Evolutionary conservation across 768 basidiomycete genomes (phyloP), one percentile per base, ranked within the genome.

Genomic region (Mycena olivaceomarginata): DNA sequence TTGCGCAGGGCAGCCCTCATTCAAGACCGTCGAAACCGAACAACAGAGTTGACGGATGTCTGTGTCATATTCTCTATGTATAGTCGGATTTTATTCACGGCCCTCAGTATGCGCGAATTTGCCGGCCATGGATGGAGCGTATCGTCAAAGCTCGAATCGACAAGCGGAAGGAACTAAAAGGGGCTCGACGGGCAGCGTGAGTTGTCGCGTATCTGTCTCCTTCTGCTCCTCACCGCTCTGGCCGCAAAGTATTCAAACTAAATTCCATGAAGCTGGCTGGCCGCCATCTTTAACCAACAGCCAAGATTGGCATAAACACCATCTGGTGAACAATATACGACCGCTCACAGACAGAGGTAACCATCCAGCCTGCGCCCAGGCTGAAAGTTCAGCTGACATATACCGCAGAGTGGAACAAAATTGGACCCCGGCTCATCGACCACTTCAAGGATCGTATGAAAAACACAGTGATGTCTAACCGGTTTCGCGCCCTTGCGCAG

Each of bases 211-310:
- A 22, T 45, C 2, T 25, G 6, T 5, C 31, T 45, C 45, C n/a
- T 20, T 46, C 10, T 20, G 20, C 22, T 7, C 2, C 31, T 65
- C n/a, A 22, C 48, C 22, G 13, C 43, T 40, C n/a, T 40, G 1
- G 22, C 4, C 31, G 13, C n/a, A 63, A 63, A 75, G 74, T 18
- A 67, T 75, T n/a, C 4, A n/a, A 53, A 22, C 25, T 16, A 75
- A 75, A 59, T 57, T 75, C 25, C 60, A n/a, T 20, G 53, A 75
- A 40, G 74, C 74, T 37, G 74, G 74, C 16, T 73, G 72, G 72
- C 64, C 39, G 20, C 0, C 18, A 15, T 72, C 56, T 15, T 45
- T 39, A 5, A 43, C 46, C 5, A 1, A 10, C 5, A 7, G 43
- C 13, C 5, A 2, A 3, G 8, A 56, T 13, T 65, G 45, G 67